Conservation (phyloP, 2,329 filamentous ascomycete genomes). For the Xylaria hypoxylon region DNA sequence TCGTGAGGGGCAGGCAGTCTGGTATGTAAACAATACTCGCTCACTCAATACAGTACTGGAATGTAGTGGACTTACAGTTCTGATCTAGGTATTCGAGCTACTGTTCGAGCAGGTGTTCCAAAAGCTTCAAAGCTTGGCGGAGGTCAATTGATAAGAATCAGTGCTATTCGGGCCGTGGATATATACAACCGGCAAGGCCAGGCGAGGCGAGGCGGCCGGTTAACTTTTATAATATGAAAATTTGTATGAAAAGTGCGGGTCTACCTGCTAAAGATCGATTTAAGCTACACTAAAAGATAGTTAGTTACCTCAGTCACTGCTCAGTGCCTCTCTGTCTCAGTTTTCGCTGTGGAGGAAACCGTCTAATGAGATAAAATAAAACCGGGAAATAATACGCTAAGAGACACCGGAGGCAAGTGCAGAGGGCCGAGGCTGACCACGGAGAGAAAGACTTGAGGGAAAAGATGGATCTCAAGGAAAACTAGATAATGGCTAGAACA, state of each 20-base stretch:
- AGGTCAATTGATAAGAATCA: not conserved
- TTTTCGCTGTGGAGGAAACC: not conserved
- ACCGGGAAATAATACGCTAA: slow-evolving; percentile 8
- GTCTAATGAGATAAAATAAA: slow-evolving; percentile 7
- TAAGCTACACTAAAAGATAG: not conserved
- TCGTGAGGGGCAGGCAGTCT: slow-evolving; percentile 10
- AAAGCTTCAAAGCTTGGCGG: not conserved
- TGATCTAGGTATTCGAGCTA: not conserved
- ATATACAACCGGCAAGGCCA: not conserved
- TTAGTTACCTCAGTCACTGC: no score
- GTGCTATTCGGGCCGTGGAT: slow-evolving; percentile 5
- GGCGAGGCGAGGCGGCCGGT: not conserved
- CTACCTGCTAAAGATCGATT: no score
- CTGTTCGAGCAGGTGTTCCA: not conserved
- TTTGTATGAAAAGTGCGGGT: no score
- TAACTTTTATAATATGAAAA: not conserved
- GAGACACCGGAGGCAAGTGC: not conserved
- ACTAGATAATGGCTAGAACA: not conserved
- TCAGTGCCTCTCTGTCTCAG: no score
- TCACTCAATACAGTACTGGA: slow-evolving; percentile 3
- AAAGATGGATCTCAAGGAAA: slow-evolving; percentile 16
- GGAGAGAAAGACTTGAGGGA: not conserved
- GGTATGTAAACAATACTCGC: not conserved
- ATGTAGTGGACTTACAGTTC: slow-evolving; percentile 21
- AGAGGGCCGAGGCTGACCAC: not conserved